Evolutionary conservation across 345 rosid genomes (phyloP).

Genomic region (Aquilaria sinensis): DNA sequence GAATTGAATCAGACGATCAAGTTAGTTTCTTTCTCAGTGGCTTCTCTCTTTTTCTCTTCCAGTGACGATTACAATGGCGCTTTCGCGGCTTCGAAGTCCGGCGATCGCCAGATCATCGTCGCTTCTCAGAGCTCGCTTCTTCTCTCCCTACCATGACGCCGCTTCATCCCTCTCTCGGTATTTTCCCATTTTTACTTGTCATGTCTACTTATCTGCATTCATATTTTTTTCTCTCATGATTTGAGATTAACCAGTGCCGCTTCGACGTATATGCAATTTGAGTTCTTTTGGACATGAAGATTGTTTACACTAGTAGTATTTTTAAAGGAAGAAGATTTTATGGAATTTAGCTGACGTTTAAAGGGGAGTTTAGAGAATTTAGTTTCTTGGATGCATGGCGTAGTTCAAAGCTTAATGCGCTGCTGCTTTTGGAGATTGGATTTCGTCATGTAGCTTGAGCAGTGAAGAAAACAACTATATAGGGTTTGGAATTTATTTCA

Average conservation of each 20-base stretch:
- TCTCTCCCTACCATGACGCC: conserved; percentile 33
- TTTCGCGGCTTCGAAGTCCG: conserved; percentile 76
- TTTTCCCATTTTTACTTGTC: conserved; percentile 3
- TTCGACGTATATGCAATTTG: conserved; percentile 9
- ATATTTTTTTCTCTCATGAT: neutral
- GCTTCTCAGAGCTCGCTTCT: conserved; percentile 56
- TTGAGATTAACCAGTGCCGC: neutral
- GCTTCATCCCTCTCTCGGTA: conserved; percentile 52
- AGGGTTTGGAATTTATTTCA: no score
- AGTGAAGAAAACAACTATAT: no score
- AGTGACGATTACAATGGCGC: conserved; percentile 49
- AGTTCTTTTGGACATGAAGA: conserved; percentile 5
- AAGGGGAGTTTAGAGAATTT: neutral
- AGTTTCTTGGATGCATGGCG: neutral
- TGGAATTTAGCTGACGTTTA: no score
- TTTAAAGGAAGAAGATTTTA: no score
- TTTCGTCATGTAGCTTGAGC: no score
- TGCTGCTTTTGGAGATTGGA: conserved; percentile 17
- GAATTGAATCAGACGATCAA: neutral
- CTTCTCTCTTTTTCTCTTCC: conserved; percentile 4
- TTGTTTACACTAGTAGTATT: no score
- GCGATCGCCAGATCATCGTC: conserved; percentile 53
- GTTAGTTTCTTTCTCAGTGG: neutral
- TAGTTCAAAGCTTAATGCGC: neutral
- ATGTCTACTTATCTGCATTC: neutral